Evolutionary conservation across 805 yeast species (phyloP).

Genomic region (Barnettozyma sucrosica): DNA sequence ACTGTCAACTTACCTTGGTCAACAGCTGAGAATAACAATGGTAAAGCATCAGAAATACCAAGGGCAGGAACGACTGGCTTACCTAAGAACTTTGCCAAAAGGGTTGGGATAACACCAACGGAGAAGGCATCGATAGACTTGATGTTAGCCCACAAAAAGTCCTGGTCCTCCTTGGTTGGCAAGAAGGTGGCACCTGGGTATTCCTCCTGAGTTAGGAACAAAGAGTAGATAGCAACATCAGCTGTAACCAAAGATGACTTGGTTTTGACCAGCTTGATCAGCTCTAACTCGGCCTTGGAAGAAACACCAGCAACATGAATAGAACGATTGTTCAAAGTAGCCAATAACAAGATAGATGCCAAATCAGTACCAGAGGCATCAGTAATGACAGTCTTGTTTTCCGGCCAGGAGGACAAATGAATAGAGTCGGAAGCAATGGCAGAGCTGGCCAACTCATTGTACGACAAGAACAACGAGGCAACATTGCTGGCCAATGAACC

Average conservation of each 20-base stretch:
- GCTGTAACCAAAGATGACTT: conserved; percentile 81
- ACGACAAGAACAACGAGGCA: conserved; percentile 77
- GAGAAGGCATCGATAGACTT: conserved; percentile 79
- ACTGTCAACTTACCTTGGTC: conserved; percentile 64
- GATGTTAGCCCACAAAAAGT: conserved; percentile 73
- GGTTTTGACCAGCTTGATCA: conserved; percentile 79
- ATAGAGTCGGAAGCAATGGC: conserved; percentile 75
- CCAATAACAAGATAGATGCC: conserved; percentile 86
- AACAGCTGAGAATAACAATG: conserved; percentile 77
- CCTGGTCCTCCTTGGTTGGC: conserved; percentile 78
- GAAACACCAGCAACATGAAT: conserved; percentile 88
- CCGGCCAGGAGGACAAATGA: conserved; percentile 82
- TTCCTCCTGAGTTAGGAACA: conserved; percentile 69
- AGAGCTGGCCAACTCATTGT: conserved; percentile 56
- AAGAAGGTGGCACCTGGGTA: conserved; percentile 66
- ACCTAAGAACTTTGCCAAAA: conserved; percentile 61
- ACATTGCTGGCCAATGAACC: conserved; percentile 59
- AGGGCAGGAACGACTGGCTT: conserved; percentile 59
- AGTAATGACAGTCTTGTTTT: conserved; percentile 75
- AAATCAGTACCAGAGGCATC: conserved; percentile 89
- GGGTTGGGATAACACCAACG: conserved; percentile 72
- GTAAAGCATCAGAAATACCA: conserved; percentile 76
- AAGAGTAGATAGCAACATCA: conserved; percentile 76
- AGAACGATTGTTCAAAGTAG: conserved; percentile 77
- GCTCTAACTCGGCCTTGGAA: conserved; percentile 71